These are phyloP conservation scores for Verticillium nonalfalfae DNA, from an alignment of 2,329 filamentous ascomycete genomes.

Conservation along the genomic window DNA sequence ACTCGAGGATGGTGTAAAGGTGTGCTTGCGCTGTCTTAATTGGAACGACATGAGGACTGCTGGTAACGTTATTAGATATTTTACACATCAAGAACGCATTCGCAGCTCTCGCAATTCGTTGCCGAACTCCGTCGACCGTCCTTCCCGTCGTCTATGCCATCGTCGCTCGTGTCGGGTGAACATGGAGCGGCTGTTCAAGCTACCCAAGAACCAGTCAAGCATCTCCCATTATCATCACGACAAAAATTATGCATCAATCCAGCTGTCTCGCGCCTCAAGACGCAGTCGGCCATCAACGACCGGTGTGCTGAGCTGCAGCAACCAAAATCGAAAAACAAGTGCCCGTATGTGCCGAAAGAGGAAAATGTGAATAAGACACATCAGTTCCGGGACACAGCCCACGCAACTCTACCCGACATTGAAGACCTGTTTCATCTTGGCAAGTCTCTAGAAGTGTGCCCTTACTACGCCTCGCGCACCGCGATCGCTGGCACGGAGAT, in stretches of 20 bases:
- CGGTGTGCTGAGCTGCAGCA: slow-evolving; percentile 87
- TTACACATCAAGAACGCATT: slow-evolving; percentile 90
- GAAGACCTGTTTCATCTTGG: slow-evolving; percentile 81
- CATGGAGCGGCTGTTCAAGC: slow-evolving; percentile 1
- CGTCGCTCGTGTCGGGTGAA: slow-evolving; percentile 19
- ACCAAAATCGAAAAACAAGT: slow-evolving; percentile 59
- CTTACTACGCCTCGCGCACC: slow-evolving; percentile 90
- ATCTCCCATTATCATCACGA: slow-evolving; percentile 77
- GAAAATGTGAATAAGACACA: slow-evolving; percentile 66
- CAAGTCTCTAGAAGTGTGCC: slow-evolving; percentile 74
- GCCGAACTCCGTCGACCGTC: slow-evolving; percentile 72
- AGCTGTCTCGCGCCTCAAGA: slow-evolving; percentile 64
- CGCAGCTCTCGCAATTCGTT: slow-evolving; percentile 83
- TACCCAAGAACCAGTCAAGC: slow-evolving; percentile 53
- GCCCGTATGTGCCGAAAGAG: slow-evolving; percentile 70
- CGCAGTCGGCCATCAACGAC: slow-evolving; percentile 83
- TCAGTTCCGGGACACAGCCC: slow-evolving; percentile 76
- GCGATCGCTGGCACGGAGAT: slow-evolving; percentile 83
- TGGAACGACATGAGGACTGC: neutral
- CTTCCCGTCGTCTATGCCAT: slow-evolving; percentile 65
- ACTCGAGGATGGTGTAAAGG: slow-evolving; percentile 62
- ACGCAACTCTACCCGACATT: slow-evolving; percentile 86
- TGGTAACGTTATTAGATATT: slow-evolving; percentile 55
- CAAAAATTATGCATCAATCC: slow-evolving; percentile 90
- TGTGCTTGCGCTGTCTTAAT: slow-evolving; percentile 18